These are phyloP conservation scores for Kodamaea sp. DNA, from an alignment of 1,139 yeast genomes.

Conservation along the genomic window DNA sequence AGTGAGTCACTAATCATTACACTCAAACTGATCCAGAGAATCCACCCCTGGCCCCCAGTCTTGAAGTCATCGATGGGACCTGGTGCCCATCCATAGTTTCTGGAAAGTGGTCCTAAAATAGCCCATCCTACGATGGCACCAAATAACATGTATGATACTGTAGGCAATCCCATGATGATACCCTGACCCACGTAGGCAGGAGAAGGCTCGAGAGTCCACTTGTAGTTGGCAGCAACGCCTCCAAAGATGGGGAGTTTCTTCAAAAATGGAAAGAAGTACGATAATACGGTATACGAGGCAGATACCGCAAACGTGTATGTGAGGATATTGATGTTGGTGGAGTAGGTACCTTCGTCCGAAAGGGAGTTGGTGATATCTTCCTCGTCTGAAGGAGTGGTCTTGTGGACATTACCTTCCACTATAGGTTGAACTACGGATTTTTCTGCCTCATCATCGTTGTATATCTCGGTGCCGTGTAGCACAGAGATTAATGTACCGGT, in stretches of 20 bases:
- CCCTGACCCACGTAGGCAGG: slow-evolving; percentile 99
- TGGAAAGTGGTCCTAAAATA: slow-evolving; percentile 76
- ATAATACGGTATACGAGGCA: slow-evolving; percentile 65
- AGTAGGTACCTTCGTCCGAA: slow-evolving; percentile 15
- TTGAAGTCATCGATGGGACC: slow-evolving; percentile 93
- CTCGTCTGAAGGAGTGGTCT: not conserved
- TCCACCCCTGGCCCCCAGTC: slow-evolving; percentile 96
- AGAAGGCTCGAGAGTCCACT: slow-evolving; percentile 92
- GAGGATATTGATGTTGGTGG: slow-evolving; percentile 55
- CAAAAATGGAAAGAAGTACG: slow-evolving; percentile 74
- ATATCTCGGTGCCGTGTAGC: slow-evolving; percentile 66
- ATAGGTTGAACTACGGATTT: slow-evolving; percentile 1
- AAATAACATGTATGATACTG: slow-evolving; percentile 86
- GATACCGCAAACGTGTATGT: slow-evolving; percentile 65
- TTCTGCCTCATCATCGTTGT: slow-evolving; percentile 33
- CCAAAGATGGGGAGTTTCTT: slow-evolving; percentile 80
- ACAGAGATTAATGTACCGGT: slow-evolving; percentile 92
- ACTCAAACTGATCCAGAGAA: slow-evolving; percentile 88
- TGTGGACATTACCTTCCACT: not conserved
- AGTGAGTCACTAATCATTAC: slow-evolving; percentile 93
- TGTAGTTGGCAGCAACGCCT: slow-evolving; percentile 59
- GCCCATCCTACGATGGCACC: slow-evolving; percentile 95
- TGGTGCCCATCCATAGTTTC: slow-evolving; percentile 77
- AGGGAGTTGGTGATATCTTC: too few species aligned
- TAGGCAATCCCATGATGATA: slow-evolving; percentile 93